Evolutionary conservation across 495 filamentous ascomycete genomes (phyloP), one percentile per base, ranked within the genome.

Genomic region (Penicillium arizonense): DNA sequence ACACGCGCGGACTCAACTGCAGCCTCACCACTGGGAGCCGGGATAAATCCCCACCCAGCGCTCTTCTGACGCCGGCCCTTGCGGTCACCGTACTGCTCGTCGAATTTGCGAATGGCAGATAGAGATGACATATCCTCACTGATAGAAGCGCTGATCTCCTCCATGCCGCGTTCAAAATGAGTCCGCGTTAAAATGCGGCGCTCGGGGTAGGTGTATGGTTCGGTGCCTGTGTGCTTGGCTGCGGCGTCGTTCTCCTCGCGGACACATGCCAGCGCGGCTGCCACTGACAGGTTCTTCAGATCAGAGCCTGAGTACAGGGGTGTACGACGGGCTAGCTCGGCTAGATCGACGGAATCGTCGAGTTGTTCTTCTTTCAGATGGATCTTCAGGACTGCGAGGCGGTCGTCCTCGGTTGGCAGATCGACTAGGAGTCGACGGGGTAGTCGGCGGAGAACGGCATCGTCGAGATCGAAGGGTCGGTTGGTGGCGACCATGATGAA

Each of bases 401-500:
- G 80, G 62, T 97, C 95, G 34, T 82, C 74, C 57, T 86, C 80
- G 0, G 85, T 82, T 0, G 94, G 94, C 5, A 98, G 77, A 64
- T 98, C 94, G 37, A 98, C 86, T 0, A 97, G 77, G 12, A 98
- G 76, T 49, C 90, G 79, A 20, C 94, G 76, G 6, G 94, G 95
- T 18, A 98, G 79, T 26, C 78, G 72, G 30, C 94, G 80, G 18
- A 98, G 82, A 18, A 96, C 90, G 2, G 94, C 94, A 59, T 98
- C 94, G 61, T 98, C 94, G 2, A 98, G 81, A 61, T 97, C 92
- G 52, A 96, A 96, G 0, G 93, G 93, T 12, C 93, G 77, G 64
- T 97, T 97, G 11, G 91, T 96, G n/a, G 94, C 94, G 0, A 97
- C 91, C 95, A 98, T 97, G 67, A 98, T 95, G 69, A 98, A 97